Evolutionary conservation across 305 asterid genomes (phyloP), one percentile per base, ranked within the genome.

Genomic region (Salvia sclarea): DNA sequence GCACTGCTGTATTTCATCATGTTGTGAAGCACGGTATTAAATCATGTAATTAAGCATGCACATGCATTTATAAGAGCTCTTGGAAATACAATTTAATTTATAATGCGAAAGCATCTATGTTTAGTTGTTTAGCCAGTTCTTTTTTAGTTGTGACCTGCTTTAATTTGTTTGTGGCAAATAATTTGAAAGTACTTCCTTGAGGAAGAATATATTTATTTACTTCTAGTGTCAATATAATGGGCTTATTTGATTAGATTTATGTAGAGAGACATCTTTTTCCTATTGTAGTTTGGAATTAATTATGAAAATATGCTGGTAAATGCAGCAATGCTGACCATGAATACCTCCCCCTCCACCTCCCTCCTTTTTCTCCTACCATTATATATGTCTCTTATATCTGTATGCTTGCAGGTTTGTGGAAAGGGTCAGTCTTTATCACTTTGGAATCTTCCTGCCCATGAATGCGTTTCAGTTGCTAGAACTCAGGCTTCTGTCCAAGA

Each of bases 381-480:
- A 9, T 7, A 56, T 49, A 61, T 48, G 28, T 69, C 68, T 64
- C 48, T 54, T 53, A 62, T 75, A 66, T 70, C 31, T 62, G 52
- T 67, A 61, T 59, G 68, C 66, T 61, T 44, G 49, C 69, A 93
- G 98, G 97, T 82, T 72, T 90, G 92, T 80, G 98, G 97, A 54
- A 93, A 83, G 76, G 97, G 95, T 20, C 89, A 61, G 64, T 85
- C 95, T 53, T 61, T 93, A 52, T 90, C 97, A 14, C 77, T 93
- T 44, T 93, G 98, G 98, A 90, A 84, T 77, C 91, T 93, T 82
- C 83, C 85, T 78, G 95, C 96, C 50, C 69, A 86, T 60, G 96
- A 90, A 77, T 85, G 98, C 0, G 89, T 93, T 64, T 76, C 91
- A 53, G 70, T 70, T 61, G 82, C 79, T 30, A 68, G 69, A 64